Conservation (phyloP, 2,329 filamentous ascomycete species). For the Exophiala sp. region DNA sequence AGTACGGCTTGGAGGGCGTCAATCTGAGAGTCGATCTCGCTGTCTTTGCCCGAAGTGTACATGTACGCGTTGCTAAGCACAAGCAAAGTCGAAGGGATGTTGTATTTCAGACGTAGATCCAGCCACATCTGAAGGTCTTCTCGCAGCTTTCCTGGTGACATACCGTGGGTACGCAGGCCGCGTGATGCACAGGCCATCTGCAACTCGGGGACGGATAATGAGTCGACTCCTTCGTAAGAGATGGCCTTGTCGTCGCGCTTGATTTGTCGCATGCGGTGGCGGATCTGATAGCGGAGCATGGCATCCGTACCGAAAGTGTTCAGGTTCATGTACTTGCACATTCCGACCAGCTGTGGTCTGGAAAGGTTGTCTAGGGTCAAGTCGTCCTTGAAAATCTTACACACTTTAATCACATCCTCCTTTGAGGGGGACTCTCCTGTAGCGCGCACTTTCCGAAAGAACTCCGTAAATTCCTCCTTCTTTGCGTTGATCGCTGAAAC, state of each 20-base stretch:
- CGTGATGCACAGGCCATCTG: conserved; percentile 89
- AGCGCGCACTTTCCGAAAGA: conserved; percentile 92
- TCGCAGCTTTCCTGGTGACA: conserved; percentile 81
- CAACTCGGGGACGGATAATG: conserved; percentile 85
- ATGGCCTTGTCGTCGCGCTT: conserved; percentile 97
- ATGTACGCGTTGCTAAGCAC: conserved; percentile 97
- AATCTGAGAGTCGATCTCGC: conserved; percentile 82
- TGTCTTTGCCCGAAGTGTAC: conserved; percentile 83
- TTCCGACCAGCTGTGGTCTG: conserved; percentile 89
- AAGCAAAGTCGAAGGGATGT: conserved; percentile 91
- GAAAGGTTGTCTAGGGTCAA: conserved; percentile 95
- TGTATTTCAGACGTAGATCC: conserved; percentile 85
- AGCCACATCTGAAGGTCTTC: conserved; percentile 93
- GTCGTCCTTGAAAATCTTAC: conserved; percentile 98
- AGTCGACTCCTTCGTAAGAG: conserved; percentile 87
- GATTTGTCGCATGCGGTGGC: conserved; percentile 98
- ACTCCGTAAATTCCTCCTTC: conserved; percentile 89
- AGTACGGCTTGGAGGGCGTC: conserved; percentile 89
- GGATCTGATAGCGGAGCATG: conserved; percentile 95
- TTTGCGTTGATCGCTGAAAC: conserved; percentile 79
- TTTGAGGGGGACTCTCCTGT: conserved; percentile 86
- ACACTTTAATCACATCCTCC: conserved; percentile 95
- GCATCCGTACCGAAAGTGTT: conserved; percentile 96
- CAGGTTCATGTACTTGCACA: conserved; percentile 98
- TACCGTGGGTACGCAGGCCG: conserved; percentile 86